phyloP scores from a whole-genome alignment of 495 filamentous ascomycete species.

The Lichenothelia convexa region DNA sequence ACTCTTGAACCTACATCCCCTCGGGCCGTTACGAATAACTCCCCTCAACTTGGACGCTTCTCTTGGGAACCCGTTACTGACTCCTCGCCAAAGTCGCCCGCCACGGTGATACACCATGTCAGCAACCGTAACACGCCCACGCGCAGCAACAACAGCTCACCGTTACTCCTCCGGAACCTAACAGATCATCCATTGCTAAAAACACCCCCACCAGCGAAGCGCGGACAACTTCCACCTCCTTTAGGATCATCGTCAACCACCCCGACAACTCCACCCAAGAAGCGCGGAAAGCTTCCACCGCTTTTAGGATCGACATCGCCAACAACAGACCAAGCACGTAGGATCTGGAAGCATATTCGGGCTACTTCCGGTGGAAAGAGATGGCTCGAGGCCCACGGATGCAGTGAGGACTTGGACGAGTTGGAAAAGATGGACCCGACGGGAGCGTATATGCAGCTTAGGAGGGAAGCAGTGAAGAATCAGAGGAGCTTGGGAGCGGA shows the following conservation, averaged over 20 bases:
- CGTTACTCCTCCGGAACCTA: slow-evolving; percentile 2
- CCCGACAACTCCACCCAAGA: background rate
- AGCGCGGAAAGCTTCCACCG: background rate
- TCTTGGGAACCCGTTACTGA: no score
- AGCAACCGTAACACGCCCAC: background rate
- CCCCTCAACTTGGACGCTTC: no score
- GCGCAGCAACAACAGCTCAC: background rate
- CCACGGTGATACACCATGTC: no score
- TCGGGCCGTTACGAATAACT: no score
- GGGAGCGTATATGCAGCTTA: slow-evolving; percentile 4
- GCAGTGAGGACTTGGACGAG: background rate
- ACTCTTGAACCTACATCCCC: no score
- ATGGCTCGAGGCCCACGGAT: slow-evolving; percentile 4
- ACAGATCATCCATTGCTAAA: background rate
- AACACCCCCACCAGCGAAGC: background rate
- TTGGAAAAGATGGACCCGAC: slow-evolving; percentile 7
- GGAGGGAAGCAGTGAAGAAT: slow-evolving; percentile 11
- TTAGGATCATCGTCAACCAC: background rate
- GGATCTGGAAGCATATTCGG: slow-evolving; percentile 15
- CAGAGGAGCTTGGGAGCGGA: slow-evolving; percentile 15
- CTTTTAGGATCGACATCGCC: background rate
- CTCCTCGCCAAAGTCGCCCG: no score
- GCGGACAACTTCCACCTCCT: background rate
- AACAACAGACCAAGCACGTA: slow-evolving; percentile 7
- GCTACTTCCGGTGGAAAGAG: slow-evolving; percentile 5